Conservation (phyloP, 176 grass and related monocot species). For the Puccinellia tenuiflora region DNA sequence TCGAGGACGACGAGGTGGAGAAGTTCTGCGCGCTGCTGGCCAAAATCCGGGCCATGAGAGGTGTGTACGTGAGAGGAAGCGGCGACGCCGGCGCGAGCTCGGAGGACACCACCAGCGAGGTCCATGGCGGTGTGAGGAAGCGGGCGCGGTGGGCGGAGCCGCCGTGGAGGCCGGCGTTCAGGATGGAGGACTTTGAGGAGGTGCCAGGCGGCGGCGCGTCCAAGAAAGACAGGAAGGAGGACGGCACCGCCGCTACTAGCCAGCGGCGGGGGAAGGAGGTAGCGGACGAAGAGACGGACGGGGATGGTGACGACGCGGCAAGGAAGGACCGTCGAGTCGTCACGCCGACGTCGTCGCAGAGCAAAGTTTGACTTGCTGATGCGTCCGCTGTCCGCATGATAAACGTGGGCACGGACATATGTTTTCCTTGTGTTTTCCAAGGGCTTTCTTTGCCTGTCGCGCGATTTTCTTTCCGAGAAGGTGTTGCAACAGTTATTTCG, state of each 20-base stretch:
- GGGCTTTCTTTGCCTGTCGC: neutral
- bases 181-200: slow-evolving; percentile 36
- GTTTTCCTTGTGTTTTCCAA: neutral
- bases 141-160: neutral
- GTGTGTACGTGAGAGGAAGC: neutral
- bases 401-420: neutral
- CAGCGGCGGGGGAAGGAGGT: neutral
- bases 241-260: neutral
- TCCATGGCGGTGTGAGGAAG: neutral
- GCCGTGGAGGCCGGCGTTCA: slow-evolving; percentile 29
- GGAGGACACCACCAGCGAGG: neutral
- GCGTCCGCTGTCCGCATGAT: neutral
- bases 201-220: no score
- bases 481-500: no score
- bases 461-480: no score
- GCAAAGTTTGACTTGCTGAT: neutral
- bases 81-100: neutral
- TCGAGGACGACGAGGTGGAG: slow-evolving; percentile 14
- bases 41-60: slow-evolving; percentile 26
- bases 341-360: neutral
- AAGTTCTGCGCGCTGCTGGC: slow-evolving; percentile 26
- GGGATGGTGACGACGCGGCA: neutral
- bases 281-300: neutral
- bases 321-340: neutral
- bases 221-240: neutral